phyloP scores from a whole-genome alignment of 2,329 filamentous ascomycete species.

The Diplodia intermedia region DNA sequence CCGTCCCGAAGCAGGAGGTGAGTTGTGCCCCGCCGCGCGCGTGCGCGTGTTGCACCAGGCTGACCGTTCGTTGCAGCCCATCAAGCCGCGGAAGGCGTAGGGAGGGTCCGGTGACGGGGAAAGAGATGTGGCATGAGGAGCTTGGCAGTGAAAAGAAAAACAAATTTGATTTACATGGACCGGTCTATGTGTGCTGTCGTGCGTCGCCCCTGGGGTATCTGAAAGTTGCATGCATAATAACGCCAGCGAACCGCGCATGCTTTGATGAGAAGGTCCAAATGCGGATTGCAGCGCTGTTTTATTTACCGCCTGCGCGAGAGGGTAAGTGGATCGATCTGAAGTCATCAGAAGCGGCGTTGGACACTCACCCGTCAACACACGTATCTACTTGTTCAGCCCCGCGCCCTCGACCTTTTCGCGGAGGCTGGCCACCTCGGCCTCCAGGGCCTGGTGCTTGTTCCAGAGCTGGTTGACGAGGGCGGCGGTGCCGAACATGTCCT shows the following conservation, averaged over 20 bases:
- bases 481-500: slow-evolving; percentile 14
- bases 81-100: slow-evolving; percentile 17
- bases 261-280: neutral
- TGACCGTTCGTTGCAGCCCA: neutral
- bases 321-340: too few species aligned
- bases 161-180: neutral
- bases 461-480: slow-evolving; percentile 23
- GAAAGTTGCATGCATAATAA: neutral
- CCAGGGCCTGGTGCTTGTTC: slow-evolving; percentile 20
- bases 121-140: neutral
- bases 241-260: neutral
- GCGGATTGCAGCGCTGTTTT: neutral
- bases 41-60: neutral
- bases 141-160: neutral
- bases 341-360: too few species aligned
- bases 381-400: neutral
- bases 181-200: neutral
- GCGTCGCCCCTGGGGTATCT: neutral
- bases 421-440: slow-evolving; percentile 13
- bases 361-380: neutral
- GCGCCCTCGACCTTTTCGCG: slow-evolving; percentile 2
- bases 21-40: neutral
- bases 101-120: neutral
- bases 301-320: neutral
- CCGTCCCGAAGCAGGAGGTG: slow-evolving; percentile 32